Conservation (phyloP, 139 green algal genomes). For the Chlorella sp. region DNA sequence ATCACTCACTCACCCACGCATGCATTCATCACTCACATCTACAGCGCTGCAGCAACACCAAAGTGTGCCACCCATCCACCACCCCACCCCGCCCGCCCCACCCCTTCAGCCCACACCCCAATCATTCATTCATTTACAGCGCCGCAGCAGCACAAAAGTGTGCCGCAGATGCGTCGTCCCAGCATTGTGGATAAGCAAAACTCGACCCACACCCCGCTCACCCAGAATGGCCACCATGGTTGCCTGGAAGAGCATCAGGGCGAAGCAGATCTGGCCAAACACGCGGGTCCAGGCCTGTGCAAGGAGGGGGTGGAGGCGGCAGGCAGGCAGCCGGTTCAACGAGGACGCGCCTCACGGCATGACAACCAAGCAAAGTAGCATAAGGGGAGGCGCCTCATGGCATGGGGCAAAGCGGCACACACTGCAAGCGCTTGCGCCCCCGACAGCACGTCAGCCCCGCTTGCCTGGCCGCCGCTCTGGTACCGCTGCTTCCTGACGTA, state of each 20-base stretch:
- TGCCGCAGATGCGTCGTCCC: no score
- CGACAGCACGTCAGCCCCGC: neutral
- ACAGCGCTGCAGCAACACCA: neutral
- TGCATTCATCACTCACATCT: neutral
- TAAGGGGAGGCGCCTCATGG: neutral
- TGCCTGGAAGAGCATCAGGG: conserved; percentile 71
- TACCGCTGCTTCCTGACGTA: conserved; percentile 24
- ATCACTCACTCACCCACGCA: neutral
- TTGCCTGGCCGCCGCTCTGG: conserved; percentile 9
- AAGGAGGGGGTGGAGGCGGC: neutral
- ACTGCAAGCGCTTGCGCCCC: neutral
- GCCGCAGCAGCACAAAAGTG: no score
- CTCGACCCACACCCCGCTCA: neutral
- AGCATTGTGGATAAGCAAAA: no score
- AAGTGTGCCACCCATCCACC: no score
- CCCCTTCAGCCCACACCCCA: no score
- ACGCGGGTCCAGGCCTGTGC: conserved; percentile 55
- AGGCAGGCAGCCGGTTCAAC: no score
- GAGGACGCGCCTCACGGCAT: no score
- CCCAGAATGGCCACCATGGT: conserved; percentile 66
- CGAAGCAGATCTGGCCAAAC: conserved; percentile 65
- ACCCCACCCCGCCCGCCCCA: no score
- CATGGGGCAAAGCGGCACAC: neutral
- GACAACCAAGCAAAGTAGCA: no score
- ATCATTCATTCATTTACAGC: no score